A percentile compares a stretch with the other conserved stretches of the same genome.
Conservation (phyloP, 495 filamentous ascomycete species). For the Echria macrotheca region DNA sequence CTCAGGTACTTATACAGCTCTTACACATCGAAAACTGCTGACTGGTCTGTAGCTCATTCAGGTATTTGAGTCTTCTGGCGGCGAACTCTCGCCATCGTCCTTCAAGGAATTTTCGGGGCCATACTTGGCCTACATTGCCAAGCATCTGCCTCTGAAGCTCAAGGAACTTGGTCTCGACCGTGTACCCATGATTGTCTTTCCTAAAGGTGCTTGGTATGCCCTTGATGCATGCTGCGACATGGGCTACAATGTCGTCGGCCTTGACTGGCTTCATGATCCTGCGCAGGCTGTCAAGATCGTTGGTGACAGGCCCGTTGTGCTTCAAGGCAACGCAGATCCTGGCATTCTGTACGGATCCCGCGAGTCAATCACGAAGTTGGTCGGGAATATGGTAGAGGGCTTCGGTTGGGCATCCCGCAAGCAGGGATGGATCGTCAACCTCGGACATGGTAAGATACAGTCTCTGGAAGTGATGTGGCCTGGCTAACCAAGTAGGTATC, state of each 20-base stretch:
- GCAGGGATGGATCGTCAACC: slow-evolving; percentile 69
- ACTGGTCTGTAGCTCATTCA: slow-evolving; percentile 63
- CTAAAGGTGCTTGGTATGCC: slow-evolving; percentile 98
- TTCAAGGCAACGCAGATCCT: slow-evolving; percentile 95
- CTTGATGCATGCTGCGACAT: slow-evolving; percentile 80
- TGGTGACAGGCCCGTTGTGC: slow-evolving; percentile 59
- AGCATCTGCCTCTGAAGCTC: slow-evolving; percentile 66
- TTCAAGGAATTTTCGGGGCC: slow-evolving; percentile 83
- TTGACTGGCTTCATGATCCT: slow-evolving; percentile 94
- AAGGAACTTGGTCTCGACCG: slow-evolving; percentile 64
- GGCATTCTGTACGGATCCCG: slow-evolving; percentile 83
- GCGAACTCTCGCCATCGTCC: slow-evolving; percentile 75
- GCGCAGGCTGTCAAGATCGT: slow-evolving; percentile 75
- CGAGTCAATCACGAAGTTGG: slow-evolving; percentile 69
- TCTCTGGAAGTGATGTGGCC: too few relatives aligned
- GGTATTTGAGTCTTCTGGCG: slow-evolving; percentile 99
- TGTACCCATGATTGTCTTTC: slow-evolving; percentile 98
- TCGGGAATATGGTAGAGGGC: slow-evolving; percentile 77
- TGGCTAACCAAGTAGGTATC: slow-evolving; percentile 54
- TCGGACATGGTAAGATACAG: slow-evolving; percentile 89
- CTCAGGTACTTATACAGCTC: slow-evolving; percentile 48
- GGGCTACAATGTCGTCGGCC: slow-evolving; percentile 86
- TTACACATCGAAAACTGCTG: too few relatives aligned
- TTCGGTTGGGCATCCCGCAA: slow-evolving; percentile 56
- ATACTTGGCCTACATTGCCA: slow-evolving; percentile 77